phyloP scores from a whole-genome alignment of 2,329 filamentous ascomycete species.

The Fusarium sp. region DNA sequence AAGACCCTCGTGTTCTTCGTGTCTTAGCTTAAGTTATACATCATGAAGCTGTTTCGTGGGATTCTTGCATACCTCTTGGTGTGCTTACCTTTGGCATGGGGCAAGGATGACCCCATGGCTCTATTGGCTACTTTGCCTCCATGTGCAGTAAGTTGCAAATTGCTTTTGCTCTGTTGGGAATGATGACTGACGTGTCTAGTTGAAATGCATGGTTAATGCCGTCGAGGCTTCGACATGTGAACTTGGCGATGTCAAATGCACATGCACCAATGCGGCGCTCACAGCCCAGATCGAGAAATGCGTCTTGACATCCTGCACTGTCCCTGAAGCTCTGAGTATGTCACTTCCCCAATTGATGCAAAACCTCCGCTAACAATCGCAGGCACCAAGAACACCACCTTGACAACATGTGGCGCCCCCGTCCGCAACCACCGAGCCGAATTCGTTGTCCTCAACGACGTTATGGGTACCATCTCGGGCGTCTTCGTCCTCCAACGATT shows the following conservation, averaged over 20 bases:
- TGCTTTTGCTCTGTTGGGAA: background rate
- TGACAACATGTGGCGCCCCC: conserved; percentile 44
- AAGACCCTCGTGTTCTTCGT: background rate
- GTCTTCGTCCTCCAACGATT: conserved; percentile 57
- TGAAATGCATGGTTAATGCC: conserved; percentile 42
- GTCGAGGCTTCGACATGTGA: conserved; percentile 45
- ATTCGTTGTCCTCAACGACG: conserved; percentile 28
- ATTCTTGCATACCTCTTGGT: background rate
- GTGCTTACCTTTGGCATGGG: background rate
- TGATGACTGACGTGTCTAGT: conserved; percentile 30
- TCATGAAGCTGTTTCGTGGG: background rate
- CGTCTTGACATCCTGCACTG: conserved; percentile 38
- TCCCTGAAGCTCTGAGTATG: conserved; percentile 50
- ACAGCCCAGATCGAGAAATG: conserved; percentile 44
- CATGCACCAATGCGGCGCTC: conserved; percentile 47
- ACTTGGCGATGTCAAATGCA: conserved; percentile 45
- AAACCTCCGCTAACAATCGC: background rate
- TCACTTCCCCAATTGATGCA: background rate
- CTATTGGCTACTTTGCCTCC: conserved; percentile 41
- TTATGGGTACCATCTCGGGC: conserved; percentile 51
- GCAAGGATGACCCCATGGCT: conserved; percentile 1
- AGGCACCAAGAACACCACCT: conserved; percentile 46
- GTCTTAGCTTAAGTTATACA: background rate
- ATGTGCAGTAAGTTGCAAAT: conserved; percentile 47
- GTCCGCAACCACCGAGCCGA: conserved; percentile 47